phyloP scores from a whole-genome alignment of 2,329 filamentous ascomycete genomes.

The Metarhizium rileyi region DNA sequence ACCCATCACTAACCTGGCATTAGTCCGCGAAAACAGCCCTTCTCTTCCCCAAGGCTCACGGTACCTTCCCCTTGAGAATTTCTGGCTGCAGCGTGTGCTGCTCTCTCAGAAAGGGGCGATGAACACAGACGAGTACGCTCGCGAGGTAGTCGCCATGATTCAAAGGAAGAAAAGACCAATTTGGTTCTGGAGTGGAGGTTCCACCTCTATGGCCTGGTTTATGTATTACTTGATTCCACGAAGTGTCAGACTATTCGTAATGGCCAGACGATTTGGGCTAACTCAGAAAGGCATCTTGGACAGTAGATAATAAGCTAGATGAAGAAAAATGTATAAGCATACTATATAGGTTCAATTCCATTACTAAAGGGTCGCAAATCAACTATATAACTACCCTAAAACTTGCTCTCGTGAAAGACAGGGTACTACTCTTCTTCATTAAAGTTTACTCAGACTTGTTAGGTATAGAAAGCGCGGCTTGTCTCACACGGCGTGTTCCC shows the following conservation, averaged over 20 bases:
- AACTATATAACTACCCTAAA: too few species aligned
- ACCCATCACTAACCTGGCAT: not conserved
- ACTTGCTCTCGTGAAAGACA: too few species aligned
- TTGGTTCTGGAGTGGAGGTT: conserved; percentile 12
- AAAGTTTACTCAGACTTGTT: too few species aligned
- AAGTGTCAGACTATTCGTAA: not conserved
- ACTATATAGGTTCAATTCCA: too few species aligned
- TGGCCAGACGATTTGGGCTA: not conserved
- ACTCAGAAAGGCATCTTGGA: not conserved
- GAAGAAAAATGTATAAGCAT: too few species aligned
- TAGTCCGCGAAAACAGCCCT: conserved; percentile 8
- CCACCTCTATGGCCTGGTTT: conserved; percentile 13
- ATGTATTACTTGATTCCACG: conserved; percentile 9
- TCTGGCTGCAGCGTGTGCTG: conserved; percentile 8
- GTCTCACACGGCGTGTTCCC: too few species aligned
- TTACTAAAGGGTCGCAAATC: too few species aligned
- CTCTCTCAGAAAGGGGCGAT: conserved; percentile 5
- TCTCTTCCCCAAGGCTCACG: conserved; percentile 8
- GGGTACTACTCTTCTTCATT: too few species aligned
- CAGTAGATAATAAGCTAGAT: too few species aligned
- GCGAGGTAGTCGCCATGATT: conserved; percentile 8
- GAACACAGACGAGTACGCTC: conserved; percentile 10
- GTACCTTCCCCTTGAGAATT: conserved; percentile 7
- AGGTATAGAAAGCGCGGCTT: too few species aligned
- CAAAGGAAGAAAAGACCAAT: conserved; percentile 8